Evolutionary conservation across 1,284 basidiomycete species (phyloP).

Genomic region (Moesziomyces aphidis): DNA sequence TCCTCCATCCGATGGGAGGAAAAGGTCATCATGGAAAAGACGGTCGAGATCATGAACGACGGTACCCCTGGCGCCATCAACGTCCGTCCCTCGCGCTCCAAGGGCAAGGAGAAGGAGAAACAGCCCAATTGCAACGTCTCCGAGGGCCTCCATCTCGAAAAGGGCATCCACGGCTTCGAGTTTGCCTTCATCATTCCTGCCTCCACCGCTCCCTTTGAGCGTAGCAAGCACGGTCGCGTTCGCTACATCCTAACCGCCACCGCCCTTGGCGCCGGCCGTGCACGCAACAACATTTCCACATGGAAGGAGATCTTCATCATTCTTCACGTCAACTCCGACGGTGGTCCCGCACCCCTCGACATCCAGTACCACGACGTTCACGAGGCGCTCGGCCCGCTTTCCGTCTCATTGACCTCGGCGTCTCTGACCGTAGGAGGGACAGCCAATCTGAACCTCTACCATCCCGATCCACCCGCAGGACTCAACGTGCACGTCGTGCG

Average conservation of each 20-base stretch:
- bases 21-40: conserved; percentile 61
- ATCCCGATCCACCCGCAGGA: conserved; percentile 61
- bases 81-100: conserved; percentile 24
- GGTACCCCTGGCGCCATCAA: conserved; percentile 28
- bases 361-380: conserved; percentile 65
- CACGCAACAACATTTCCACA: conserved; percentile 51
- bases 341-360: conserved; percentile 63
- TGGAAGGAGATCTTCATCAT: conserved; percentile 65
- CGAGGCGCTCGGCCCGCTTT: conserved; percentile 61
- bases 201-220: conserved; percentile 61
- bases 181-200: conserved; percentile 66
- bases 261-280: conserved; percentile 61
- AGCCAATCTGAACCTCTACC: conserved; percentile 53
- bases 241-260: conserved; percentile 63
- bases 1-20: conserved; percentile 61
- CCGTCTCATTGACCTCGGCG: conserved; percentile 59
- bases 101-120: conserved; percentile 52
- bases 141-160: conserved; percentile 55
- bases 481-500: conserved; percentile 63
- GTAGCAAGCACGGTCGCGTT: conserved; percentile 62
- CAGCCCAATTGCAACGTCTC: conserved; percentile 25
- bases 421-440: conserved; percentile 65
- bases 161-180: conserved; percentile 65
- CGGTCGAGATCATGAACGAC: conserved; percentile 57
- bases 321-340: conserved; percentile 59